Evolutionary conservation across 768 basidiomycete genomes (phyloP), one percentile per base, ranked within the genome.

Genomic region (Kwoniella sp.): DNA sequence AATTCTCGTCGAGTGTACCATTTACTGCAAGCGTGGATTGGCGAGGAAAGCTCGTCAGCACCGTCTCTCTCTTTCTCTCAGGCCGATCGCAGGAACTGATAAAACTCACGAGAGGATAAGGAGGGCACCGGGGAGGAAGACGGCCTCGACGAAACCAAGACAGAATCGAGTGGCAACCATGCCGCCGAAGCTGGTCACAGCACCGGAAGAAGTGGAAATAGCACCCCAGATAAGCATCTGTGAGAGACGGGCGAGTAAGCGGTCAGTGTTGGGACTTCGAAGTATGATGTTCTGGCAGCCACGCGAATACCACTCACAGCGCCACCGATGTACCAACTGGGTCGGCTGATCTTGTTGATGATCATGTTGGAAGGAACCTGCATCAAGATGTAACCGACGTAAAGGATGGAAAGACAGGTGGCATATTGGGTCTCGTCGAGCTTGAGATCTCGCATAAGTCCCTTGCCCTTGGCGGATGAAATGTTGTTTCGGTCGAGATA

Each of bases 111-210:
- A 75, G 23, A 79, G 66, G 34, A 79, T 68, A 45, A 77, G 65
- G 25, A 80, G 48, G 26, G 80, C 79, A 37, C 77, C 78, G 23
- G 81, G 71, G 12, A 74, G 58, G 68, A 64, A 61, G 12, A 45
- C 72, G 0, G 75, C 66, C 66, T 87, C 87, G n/a, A 86, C 83
- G 67, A 89, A 88, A 38, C 91, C 92, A 34, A 92, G 84, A 76
- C 70, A 75, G 80, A 92, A 92, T 23, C 91, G 85, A 0, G 87
- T 87, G 15, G 79, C 57, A 13, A 83, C 60, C 41, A 80, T 76
- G 2, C 79, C 79, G 9, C 56, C 67, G 57, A 80, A 93, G 76
- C 79, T 83, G 28, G 82, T 82, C 4, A 85, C 82, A 58, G 85
- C 80, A 9, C 83, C 85, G n/a, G 84, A 84, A 1, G 83, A 72